Base-by-base conservation (phyloP, 1,284 basidiomycete genomes). In the Cryptococcus hybrid region DNA sequence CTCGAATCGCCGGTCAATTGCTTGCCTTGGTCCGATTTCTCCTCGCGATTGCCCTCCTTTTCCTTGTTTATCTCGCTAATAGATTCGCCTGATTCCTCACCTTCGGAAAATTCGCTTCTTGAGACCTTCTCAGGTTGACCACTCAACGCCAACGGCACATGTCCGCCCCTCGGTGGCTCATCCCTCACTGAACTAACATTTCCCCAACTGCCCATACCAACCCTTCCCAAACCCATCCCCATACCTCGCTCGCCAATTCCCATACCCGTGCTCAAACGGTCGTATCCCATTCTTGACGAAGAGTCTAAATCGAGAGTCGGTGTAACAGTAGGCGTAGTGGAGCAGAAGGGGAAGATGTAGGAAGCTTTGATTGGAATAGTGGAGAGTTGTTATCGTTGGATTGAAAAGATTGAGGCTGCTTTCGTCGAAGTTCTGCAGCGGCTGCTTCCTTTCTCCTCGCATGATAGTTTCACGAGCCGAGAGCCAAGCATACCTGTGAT, bases 401-500 rank as follows among this genome's bases (percentile, higher is more conserved):
- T 11, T 37, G 18, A 11, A 43, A 39, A 30, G 42, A 15, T 24
- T 57, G 47, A 40, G 58, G 56, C 35, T 47, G 55, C 34, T 61
- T 66, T 36, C 60, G 62, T 30, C 60, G 58, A 9, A 67, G 51
- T 7, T 52, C 45, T 5, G 54, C 48, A 30, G 57, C 54, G 18
- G 67, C 55, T 1, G 57, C 65, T 47, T 69, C 66, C 2, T 60
- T n/a, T 47, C 37, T 2, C 62, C 56, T 2, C 64, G 61, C 45
- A 63, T 50, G 8, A 69, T 65, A 5, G 65, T 72, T 51, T 71
- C 70, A 12, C 66, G 66, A 15, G 64, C 64, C 36, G 69, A 70
- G 11, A 67, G 59, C 74, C 74, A 76, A 12, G 74, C 70, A 58
- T 67, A 76, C 73, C 73, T 75, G 53, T 42, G 5, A 24, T 24